These are phyloP conservation scores for Chamaecrista fasciculata DNA, from an alignment of 306 rosid species.

Conservation along the genomic window DNA sequence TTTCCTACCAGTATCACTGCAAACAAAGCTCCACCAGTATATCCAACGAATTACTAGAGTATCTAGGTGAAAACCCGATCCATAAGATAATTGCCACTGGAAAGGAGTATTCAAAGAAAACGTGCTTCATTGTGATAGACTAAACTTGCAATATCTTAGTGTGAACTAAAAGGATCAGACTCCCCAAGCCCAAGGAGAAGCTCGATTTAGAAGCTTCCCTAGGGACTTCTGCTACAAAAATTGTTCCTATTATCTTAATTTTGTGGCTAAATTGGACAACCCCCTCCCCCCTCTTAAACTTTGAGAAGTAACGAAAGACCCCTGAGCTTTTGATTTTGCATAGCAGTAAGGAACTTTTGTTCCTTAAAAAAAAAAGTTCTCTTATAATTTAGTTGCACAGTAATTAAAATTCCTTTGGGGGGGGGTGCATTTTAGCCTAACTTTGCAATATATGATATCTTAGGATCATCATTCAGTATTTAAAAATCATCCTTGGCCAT, in stretches of 20 bases:
- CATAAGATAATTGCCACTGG: conserved; percentile 1
- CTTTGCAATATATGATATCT: neutral
- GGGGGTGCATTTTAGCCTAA: too few species aligned
- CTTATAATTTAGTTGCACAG: too few species aligned
- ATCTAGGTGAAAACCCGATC: neutral
- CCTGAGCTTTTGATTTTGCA: too few species aligned
- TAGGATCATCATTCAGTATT: neutral
- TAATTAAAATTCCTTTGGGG: too few species aligned
- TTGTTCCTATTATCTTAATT: neutral
- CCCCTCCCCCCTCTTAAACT: too few species aligned
- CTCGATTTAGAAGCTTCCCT: neutral
- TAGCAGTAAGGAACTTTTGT: too few species aligned
- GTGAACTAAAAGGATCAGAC: neutral
- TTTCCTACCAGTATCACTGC: conserved; percentile 94
- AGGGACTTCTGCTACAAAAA: neutral
- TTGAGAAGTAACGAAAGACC: too few species aligned
- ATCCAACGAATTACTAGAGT: conserved; percentile 18
- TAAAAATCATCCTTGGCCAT: neutral
- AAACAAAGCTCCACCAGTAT: conserved; percentile 42
- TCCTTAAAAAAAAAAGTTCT: too few species aligned
- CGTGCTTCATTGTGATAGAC: conserved; percentile 3
- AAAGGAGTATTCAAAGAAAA: neutral
- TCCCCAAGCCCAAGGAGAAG: neutral
- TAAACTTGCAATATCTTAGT: neutral
- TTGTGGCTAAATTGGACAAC: too few species aligned